phyloP scores from a whole-genome alignment of 2,329 filamentous ascomycete species.

The Rachicladosporium sp. region DNA sequence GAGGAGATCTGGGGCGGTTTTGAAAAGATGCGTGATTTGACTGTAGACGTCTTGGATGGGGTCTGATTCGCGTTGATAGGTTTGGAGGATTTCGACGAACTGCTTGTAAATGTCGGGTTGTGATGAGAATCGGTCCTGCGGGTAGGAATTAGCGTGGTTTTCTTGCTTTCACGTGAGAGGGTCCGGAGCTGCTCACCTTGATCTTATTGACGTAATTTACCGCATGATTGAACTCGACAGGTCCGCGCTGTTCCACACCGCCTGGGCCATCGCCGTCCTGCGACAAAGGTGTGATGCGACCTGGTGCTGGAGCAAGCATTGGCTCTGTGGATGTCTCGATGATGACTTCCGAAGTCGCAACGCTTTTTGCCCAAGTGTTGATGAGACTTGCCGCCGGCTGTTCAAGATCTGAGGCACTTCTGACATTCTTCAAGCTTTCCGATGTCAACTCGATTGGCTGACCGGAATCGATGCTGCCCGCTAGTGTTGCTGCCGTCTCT shows the following conservation, averaged over 20 bases:
- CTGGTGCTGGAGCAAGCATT: no score
- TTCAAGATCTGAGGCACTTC: no score
- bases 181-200: slow-evolving; percentile 52
- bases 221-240: slow-evolving; percentile 97
- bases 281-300: no score
- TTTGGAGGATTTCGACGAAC: slow-evolving; percentile 94
- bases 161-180: slow-evolving; percentile 1
- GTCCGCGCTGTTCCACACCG: slow-evolving; percentile 68
- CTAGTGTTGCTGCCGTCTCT: no score
- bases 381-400: no score
- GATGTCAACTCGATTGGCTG: no score
- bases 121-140: slow-evolving; percentile 85
- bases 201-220: slow-evolving; percentile 99
- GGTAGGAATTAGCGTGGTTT: not conserved
- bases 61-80: slow-evolving; percentile 94
- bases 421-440: no score
- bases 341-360: no score
- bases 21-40: slow-evolving; percentile 90
- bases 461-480: no score
- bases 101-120: slow-evolving; percentile 99
- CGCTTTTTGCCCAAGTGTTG: no score
- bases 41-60: slow-evolving; percentile 97
- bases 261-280: slow-evolving; percentile 11
- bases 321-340: no score
- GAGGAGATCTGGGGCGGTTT: slow-evolving; percentile 80